phyloP scores from a whole-genome alignment of 768 basidiomycete species.

The Cyclocybe aegerita region DNA sequence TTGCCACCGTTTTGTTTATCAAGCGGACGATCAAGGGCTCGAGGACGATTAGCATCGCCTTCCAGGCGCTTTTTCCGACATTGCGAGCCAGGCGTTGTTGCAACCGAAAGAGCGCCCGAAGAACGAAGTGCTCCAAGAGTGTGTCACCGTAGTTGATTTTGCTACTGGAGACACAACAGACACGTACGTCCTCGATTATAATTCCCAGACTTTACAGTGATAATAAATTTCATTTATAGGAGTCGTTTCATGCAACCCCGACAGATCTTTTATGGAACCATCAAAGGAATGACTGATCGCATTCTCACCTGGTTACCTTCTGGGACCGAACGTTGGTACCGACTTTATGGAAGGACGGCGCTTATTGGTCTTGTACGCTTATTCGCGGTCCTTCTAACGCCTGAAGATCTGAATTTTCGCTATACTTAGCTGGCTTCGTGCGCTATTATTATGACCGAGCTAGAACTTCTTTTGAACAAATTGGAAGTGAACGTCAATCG shows the following conservation, averaged over 20 bases:
- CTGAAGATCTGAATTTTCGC: background rate
- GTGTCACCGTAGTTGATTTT: constrained; percentile 13
- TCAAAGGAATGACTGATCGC: constrained; percentile 20
- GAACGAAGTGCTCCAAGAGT: constrained; percentile 20
- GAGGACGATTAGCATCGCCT: constrained; percentile 16
- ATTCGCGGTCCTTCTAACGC: background rate
- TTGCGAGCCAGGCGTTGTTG: constrained; percentile 17
- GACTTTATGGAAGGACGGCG: constrained; percentile 18
- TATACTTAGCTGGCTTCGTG: constrained; percentile 17
- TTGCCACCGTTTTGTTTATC: constrained; percentile 18
- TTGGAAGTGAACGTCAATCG: constrained; percentile 9
- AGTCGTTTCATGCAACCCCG: constrained; percentile 17
- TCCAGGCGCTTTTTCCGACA: constrained; percentile 17
- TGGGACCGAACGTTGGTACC: constrained; percentile 19
- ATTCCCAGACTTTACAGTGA: background rate
- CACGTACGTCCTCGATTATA: constrained; percentile 5
- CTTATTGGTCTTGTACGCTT: constrained; percentile 15
- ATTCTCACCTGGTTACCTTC: constrained; percentile 22
- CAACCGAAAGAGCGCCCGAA: constrained; percentile 17
- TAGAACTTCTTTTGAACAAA: constrained; percentile 17
- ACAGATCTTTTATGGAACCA: constrained; percentile 24
- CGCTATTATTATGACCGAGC: constrained; percentile 25
- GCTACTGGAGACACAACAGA: constrained; percentile 12
- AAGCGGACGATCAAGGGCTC: constrained; percentile 14
- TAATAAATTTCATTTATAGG: constrained; percentile 2